phyloP scores from a whole-genome alignment of 2,329 filamentous ascomycete species.

The Eutypella sp. region DNA sequence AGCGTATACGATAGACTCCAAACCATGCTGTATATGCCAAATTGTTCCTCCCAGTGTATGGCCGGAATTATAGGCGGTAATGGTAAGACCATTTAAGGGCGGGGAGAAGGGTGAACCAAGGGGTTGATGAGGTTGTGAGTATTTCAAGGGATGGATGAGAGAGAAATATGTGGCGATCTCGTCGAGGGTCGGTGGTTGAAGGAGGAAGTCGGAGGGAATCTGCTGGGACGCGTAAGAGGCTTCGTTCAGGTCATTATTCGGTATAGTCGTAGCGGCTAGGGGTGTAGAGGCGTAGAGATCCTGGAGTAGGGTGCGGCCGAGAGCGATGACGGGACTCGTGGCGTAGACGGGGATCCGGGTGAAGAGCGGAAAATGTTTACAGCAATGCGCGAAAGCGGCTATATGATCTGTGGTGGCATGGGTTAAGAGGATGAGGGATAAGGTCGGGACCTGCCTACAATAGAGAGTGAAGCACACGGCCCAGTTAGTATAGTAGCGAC shows the following conservation, averaged over 20 bases:
- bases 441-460: conserved; percentile 75
- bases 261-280: conserved; percentile 79
- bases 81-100: conserved; percentile 82
- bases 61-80: conserved; percentile 95
- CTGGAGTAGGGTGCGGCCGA: conserved; percentile 84
- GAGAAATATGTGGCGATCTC: conserved; percentile 93
- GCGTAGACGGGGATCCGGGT: conserved; percentile 91
- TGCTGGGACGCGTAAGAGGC: conserved; percentile 48
- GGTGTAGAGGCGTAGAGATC: conserved; percentile 90
- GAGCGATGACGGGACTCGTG: conserved; percentile 85
- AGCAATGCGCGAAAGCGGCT: conserved; percentile 91
- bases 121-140: conserved; percentile 92
- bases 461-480: conserved; percentile 19
- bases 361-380: conserved; percentile 92
- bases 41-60: conserved; percentile 96
- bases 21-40: conserved; percentile 96
- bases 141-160: conserved; percentile 86
- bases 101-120: conserved; percentile 82
- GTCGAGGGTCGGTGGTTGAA: conserved; percentile 70
- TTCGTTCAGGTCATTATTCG: conserved; percentile 66
- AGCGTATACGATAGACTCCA: conserved; percentile 96
- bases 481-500: too few relatives aligned
- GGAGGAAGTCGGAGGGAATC: conserved; percentile 51
- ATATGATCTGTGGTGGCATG: conserved; percentile 90
- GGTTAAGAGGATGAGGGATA: conserved; percentile 90